Conservation (phyloP, 2,329 filamentous ascomycete genomes). For the Monosporascus sp. region DNA sequence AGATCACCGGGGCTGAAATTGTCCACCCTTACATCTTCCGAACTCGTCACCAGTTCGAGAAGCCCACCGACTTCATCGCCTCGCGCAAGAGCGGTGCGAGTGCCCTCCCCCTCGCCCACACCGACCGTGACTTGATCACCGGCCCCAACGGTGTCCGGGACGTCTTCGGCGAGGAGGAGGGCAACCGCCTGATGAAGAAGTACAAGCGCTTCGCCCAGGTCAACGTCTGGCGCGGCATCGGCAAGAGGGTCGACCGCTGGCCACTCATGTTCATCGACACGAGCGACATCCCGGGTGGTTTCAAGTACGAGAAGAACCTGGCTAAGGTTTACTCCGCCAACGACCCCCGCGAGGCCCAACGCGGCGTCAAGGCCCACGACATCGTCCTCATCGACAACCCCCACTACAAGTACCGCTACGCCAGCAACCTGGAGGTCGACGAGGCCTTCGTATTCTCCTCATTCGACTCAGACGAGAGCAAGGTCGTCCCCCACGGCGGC, state of each 20-base stretch:
- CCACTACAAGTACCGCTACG: constrained; percentile 21
- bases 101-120: constrained; percentile 21
- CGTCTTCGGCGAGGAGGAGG: constrained; percentile 17
- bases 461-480: constrained; percentile 22
- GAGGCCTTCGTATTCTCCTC: constrained; percentile 24
- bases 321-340: constrained; percentile 20
- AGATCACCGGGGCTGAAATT: constrained; percentile 19
- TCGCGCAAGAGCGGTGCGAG: constrained; percentile 17
- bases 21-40: constrained; percentile 23
- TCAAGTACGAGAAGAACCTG: constrained; percentile 20
- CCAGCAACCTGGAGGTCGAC: constrained; percentile 19
- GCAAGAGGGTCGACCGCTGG: constrained; percentile 21
- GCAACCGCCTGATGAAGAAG: constrained; percentile 15
- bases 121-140: constrained; percentile 21
- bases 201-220: constrained; percentile 22
- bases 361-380: constrained; percentile 22
- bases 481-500: constrained; percentile 22
- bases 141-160: constrained; percentile 21
- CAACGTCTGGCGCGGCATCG: constrained; percentile 24
- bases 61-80: constrained; percentile 16
- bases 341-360: constrained; percentile 19
- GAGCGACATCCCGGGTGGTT: constrained; percentile 13
- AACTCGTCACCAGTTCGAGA: constrained; percentile 21
- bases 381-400: constrained; percentile 22
- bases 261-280: constrained; percentile 24